Conservation (phyloP, 495 filamentous ascomycete species). For the Aspergillus bridgeri region DNA sequence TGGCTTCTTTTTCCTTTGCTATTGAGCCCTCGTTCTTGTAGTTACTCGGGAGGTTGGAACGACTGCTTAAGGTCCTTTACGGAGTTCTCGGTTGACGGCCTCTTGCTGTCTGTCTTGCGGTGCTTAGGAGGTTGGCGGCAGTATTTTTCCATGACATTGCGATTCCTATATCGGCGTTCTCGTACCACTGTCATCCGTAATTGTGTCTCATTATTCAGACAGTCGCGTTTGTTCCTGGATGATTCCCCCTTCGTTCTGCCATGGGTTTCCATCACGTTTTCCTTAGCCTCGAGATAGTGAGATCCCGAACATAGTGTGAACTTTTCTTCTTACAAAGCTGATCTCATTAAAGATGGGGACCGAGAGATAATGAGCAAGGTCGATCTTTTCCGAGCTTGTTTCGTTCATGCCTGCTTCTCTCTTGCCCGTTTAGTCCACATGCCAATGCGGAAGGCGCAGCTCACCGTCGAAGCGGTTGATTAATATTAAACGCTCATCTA, state of each 20-base stretch:
- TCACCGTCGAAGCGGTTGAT: neutral
- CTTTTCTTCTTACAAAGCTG: neutral
- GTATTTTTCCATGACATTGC: constrained; percentile 7
- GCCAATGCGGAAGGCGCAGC: neutral
- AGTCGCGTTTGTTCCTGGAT: constrained; percentile 26
- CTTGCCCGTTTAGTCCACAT: neutral
- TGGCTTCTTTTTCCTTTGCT: neutral
- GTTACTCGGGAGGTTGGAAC: neutral
- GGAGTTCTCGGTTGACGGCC: neutral
- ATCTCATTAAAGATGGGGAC: neutral
- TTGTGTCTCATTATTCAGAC: neutral
- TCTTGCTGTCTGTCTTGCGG: constrained; percentile 7
- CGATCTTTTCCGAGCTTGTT: neutral
- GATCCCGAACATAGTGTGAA: neutral
- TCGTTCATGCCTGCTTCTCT: neutral
- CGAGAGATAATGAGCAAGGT: neutral
- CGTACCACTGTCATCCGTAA: constrained; percentile 9
- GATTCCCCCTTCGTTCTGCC: constrained; percentile 32
- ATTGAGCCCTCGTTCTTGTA: neutral
- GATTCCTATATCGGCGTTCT: constrained; percentile 10
- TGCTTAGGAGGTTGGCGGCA: constrained; percentile 1
- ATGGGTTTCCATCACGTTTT: constrained; percentile 4
- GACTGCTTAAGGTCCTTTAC: neutral
- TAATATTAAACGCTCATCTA: neutral
- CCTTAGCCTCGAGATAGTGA: constrained; percentile 1